Conservation (phyloP, 345 rosid genomes). For the Syzygium aromaticum region DNA sequence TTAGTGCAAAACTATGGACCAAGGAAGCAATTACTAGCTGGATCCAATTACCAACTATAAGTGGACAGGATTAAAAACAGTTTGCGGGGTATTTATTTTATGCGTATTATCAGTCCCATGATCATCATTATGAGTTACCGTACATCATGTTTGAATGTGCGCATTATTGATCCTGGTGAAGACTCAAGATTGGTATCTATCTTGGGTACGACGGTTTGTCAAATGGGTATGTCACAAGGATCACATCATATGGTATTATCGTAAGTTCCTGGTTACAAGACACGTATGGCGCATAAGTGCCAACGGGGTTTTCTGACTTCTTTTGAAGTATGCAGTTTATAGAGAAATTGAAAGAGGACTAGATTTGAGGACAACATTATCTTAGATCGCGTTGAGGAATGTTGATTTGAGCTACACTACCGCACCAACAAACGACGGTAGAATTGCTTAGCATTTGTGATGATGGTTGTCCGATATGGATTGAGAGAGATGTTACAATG, state of each 20-base stretch:
- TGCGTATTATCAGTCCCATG: background rate
- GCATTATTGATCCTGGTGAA: background rate
- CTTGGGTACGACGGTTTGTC: background rate
- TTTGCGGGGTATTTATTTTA: background rate
- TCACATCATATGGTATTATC: too few relatives aligned
- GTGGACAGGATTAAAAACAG: background rate
- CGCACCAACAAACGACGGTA: background rate
- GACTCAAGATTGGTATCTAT: background rate
- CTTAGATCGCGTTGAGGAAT: background rate
- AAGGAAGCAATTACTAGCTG: background rate
- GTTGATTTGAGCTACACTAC: background rate
- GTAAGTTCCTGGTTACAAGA: too few relatives aligned
- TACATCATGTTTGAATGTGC: background rate
- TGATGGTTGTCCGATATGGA: background rate
- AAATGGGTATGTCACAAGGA: background rate
- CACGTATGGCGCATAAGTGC: background rate
- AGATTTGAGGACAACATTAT: background rate
- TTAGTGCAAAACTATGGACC: background rate
- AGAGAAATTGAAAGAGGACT: background rate
- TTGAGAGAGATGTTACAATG: background rate
- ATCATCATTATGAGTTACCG: background rate
- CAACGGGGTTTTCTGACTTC: background rate
- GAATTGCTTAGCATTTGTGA: background rate
- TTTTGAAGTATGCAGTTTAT: too few relatives aligned
- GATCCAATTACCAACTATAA: background rate